These are phyloP conservation scores for Boehmeria nivea DNA, from an alignment of 306 rosid genomes.

Conservation along the genomic window DNA sequence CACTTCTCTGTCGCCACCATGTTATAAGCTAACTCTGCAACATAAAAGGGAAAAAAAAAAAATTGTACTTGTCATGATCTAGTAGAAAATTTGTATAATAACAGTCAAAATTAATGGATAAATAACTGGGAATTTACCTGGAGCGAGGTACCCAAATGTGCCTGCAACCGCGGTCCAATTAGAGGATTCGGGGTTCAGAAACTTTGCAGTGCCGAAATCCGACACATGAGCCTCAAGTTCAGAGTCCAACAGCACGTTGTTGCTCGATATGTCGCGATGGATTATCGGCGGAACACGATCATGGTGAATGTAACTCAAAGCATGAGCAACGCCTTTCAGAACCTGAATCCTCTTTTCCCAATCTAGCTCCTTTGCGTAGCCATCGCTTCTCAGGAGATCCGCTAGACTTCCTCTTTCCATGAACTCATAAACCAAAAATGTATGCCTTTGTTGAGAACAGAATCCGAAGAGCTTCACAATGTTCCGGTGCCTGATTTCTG, in stretches of 20 bases:
- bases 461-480: constrained; percentile 24
- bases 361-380: constrained; percentile 10
- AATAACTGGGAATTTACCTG: constrained; percentile 31
- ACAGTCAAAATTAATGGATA: too few species aligned
- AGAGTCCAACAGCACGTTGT: constrained; percentile 15
- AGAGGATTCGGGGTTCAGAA: constrained; percentile 19
- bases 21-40: constrained; percentile 25
- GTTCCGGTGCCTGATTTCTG: constrained; percentile 24
- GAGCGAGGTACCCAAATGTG: constrained; percentile 27
- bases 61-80: too few species aligned
- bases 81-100: too few species aligned
- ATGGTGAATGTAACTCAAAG: constrained; percentile 24
- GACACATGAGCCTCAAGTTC: constrained; percentile 22
- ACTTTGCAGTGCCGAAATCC: constrained; percentile 25
- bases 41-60: background rate
- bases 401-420: constrained; percentile 23
- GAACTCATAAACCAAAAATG: constrained; percentile 18
- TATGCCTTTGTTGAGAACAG: background rate
- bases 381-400: background rate
- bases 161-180: constrained; percentile 25
- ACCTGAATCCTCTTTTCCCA: constrained; percentile 23
- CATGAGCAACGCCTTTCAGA: constrained; percentile 16
- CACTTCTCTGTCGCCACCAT: constrained; percentile 19
- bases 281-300: constrained; percentile 19
- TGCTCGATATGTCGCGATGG: constrained; percentile 26